Percentiles rank a stretch among this genome's conserved stretches.
Evolutionary conservation across 164 flowering plant species (phyloP).

Genomic region (Stephania yunnanensis): DNA sequence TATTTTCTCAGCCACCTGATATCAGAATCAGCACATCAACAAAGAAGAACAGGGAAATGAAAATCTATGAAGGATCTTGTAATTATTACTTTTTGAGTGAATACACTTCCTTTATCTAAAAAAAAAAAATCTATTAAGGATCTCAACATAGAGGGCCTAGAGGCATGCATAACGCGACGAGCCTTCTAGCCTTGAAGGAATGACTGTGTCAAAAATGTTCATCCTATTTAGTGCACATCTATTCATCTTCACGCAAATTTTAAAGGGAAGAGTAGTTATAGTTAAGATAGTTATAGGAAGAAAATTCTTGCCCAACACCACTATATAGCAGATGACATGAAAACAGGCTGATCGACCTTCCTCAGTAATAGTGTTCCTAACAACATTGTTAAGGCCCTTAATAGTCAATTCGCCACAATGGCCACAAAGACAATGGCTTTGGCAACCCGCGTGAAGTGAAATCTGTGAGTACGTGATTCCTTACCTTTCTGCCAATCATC

Average conservation of each 20-base stretch:
- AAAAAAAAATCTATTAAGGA: not conserved
- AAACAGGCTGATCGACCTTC: too few relatives aligned
- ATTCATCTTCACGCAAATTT: not conserved
- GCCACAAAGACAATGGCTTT: too few relatives aligned
- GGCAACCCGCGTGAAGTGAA: not conserved
- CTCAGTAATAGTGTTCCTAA: too few relatives aligned
- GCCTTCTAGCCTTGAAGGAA: not conserved
- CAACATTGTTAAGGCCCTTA: too few relatives aligned
- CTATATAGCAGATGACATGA: too few relatives aligned
- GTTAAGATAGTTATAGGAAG: too few relatives aligned
- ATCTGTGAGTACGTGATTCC: not conserved
- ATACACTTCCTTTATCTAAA: too few relatives aligned
- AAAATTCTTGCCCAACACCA: too few relatives aligned
- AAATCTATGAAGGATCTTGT: not conserved
- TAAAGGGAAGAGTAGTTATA: not conserved
- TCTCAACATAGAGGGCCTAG: not conserved
- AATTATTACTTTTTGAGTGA: too few relatives aligned
- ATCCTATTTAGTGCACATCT: not conserved
- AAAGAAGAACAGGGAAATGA: too few relatives aligned
- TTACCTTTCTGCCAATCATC: conserved; percentile 93
- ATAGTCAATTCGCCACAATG: too few relatives aligned
- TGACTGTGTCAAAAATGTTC: not conserved
- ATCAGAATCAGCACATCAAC: not conserved
- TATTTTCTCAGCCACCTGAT: conserved; percentile 76
- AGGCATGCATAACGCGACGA: not conserved